Conservation (phyloP, 2,329 filamentous ascomycete species). For the Epichloe baconii region DNA sequence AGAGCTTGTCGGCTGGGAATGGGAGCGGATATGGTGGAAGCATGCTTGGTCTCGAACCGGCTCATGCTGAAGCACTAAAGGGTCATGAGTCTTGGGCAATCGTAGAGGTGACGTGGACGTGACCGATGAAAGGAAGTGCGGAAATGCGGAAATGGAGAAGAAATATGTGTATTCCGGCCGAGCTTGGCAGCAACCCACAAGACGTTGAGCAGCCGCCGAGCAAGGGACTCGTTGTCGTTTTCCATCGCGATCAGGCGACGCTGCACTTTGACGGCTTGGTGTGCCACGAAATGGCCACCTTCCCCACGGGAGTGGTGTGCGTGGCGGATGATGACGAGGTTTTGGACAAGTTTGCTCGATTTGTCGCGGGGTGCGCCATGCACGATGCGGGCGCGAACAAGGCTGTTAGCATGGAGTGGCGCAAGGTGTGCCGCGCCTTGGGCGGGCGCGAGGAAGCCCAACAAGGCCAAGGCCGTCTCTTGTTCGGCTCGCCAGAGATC, state of each 20-base stretch:
- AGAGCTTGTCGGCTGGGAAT: too few relatives aligned
- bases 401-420: slow-evolving; percentile 29
- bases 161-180: too few relatives aligned
- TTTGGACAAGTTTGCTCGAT: slow-evolving; percentile 38
- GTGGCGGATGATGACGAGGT: slow-evolving; percentile 30
- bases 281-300: slow-evolving; percentile 31
- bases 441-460: slow-evolving; percentile 24
- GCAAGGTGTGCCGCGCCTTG: slow-evolving; percentile 35
- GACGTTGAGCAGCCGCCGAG: slow-evolving; percentile 17
- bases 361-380: slow-evolving; percentile 34
- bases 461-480: slow-evolving; percentile 17
- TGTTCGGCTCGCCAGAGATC: slow-evolving; percentile 34
- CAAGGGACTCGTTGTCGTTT: slow-evolving; percentile 36
- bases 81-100: too few relatives aligned
- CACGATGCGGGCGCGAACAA: slow-evolving; percentile 18
- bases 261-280: slow-evolving; percentile 34
- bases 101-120: too few relatives aligned
- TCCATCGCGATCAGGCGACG: slow-evolving; percentile 34
- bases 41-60: too few relatives aligned
- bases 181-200: too few relatives aligned
- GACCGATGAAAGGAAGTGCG: too few relatives aligned
- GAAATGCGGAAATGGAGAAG: too few relatives aligned
- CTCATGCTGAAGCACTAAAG: too few relatives aligned
- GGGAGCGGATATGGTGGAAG: too few relatives aligned
- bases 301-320: slow-evolving; percentile 29